phyloP scores from a whole-genome alignment of 1,284 basidiomycete species.

The Blastosporella zonata region DNA sequence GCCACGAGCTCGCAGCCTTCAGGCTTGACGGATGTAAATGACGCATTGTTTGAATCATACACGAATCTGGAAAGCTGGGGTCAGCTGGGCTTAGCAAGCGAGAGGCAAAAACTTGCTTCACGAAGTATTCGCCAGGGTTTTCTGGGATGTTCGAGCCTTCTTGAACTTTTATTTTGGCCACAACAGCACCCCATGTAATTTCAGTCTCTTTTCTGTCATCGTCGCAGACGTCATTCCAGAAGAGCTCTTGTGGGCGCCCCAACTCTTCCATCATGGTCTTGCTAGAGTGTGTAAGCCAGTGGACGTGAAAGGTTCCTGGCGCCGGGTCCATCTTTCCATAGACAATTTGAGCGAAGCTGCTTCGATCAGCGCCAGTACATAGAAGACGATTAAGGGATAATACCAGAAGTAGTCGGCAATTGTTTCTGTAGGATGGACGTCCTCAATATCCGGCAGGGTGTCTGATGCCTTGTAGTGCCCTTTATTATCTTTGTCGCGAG shows the following conservation, averaged over 20 bases:
- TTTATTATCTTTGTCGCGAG: constrained; percentile 14
- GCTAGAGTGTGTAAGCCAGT: constrained; percentile 68
- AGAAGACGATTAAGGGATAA: neutral
- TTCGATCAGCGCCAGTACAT: constrained; percentile 5
- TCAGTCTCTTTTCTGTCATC: too few species aligned
- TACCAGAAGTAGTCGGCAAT: constrained; percentile 64
- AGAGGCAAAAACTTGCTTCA: constrained; percentile 40
- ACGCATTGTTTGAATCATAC: constrained; percentile 27
- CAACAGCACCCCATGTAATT: constrained; percentile 36
- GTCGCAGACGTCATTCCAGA: constrained; percentile 54
- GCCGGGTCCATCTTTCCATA: constrained; percentile 40
- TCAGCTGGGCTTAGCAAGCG: constrained; percentile 16
- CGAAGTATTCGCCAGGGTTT: constrained; percentile 49
- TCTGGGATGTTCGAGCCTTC: constrained; percentile 25
- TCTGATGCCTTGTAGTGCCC: constrained; percentile 23
- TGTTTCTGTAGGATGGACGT: constrained; percentile 34
- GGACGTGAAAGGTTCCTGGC: constrained; percentile 49
- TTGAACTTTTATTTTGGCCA: constrained; percentile 45
- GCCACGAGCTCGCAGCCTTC: constrained; percentile 25
- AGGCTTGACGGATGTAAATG: constrained; percentile 32
- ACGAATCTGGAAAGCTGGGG: constrained; percentile 31
- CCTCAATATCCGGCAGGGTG: constrained; percentile 25
- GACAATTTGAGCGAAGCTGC: constrained; percentile 65
- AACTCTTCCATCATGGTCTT: constrained; percentile 56
- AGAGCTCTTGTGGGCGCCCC: constrained; percentile 61